phyloP scores from a whole-genome alignment of 441 rosid genomes.

The Gossypium davidsonii region DNA sequence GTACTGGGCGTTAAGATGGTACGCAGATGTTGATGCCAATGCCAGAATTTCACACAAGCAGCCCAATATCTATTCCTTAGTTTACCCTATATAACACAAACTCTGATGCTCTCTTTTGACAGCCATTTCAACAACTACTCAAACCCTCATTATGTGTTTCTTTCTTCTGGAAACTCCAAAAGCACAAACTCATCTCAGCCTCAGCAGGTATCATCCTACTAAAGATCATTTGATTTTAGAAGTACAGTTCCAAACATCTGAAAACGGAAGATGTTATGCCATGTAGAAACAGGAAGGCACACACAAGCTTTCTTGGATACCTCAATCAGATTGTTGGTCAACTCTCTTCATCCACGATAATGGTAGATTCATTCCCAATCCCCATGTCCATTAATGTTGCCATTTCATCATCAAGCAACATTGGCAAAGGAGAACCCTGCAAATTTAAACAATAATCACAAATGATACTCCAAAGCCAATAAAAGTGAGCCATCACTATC shows the following conservation, averaged over 20 bases:
- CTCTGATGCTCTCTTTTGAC: not conserved
- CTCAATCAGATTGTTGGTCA: conserved; percentile 13
- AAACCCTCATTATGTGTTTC: not conserved
- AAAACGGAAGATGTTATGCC: not conserved
- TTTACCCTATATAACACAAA: no score
- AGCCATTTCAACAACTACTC: not conserved
- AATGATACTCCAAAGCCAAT: not conserved
- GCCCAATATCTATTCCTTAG: no score
- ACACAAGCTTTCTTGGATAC: not conserved
- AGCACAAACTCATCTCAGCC: not conserved
- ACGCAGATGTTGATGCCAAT: no score
- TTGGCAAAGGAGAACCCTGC: conserved; percentile 77
- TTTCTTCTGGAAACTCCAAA: not conserved
- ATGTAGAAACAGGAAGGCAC: no score
- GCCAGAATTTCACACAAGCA: no score
- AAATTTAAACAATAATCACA: conserved; percentile 1
- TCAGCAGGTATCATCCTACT: not conserved
- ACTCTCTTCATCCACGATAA: conserved; percentile 71
- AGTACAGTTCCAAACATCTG: not conserved
- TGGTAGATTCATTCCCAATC: conserved; percentile 49
- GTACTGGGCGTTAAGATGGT: no score
- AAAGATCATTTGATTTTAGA: not conserved
- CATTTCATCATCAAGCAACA: conserved; percentile 72
- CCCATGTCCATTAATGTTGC: conserved; percentile 68
- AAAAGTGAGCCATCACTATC: not conserved